Evolutionary conservation across 768 basidiomycete species (phyloP), one percentile per base, ranked within the genome.

Genomic region (Neoboletus subvelutipes): DNA sequence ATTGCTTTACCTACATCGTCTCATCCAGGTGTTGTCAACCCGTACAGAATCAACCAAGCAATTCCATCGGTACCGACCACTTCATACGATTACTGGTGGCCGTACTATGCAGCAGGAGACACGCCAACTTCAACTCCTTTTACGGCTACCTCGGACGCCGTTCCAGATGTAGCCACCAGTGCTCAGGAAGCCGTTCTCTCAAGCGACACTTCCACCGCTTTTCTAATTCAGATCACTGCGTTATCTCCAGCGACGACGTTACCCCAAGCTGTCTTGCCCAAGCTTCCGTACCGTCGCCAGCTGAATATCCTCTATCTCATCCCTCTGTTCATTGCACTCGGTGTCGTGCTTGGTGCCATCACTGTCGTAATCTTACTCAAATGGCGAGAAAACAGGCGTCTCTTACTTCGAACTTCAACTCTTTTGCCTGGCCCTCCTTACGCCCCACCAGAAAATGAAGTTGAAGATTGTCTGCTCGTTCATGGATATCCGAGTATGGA

Each of bases 31-130:
- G 18, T 39, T 39, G 33, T 33, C 46, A 50, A 34, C 22, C 45
- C 28, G 41, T 48, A 61, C 53, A 57, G 54, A 52, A 55, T 63
- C 18, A 62, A 65, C 34, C 65, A 63, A 47, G 63, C 53, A 50
- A 40, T 61, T 22, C 51, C 53, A 40, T 50, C 45, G n/a, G 33
- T 45, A 0, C 10, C 56, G 13, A 60, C 56, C 5, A 66, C 71
- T 17, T 69, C 71, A 43, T 70, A 64, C 50, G 68, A 74, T 56
- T 70, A 74, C 55, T 74, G 70, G 77, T 77, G 69, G 76, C 72
- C 74, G 1, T 77, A 73, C 57, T 71, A 75, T 26, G 64, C 72
- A 17, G 64, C 58, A 6, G 71, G 63, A 37, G 67, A 61, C 34
- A 28, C 61, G 11, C 62, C 69, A 5, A 58, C 59, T 15, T 34